Percentiles rank a stretch among this genome's conserved stretches.
Evolutionary conservation across 164 flowering plant genomes (phyloP).

Genomic region (Santalum album): DNA sequence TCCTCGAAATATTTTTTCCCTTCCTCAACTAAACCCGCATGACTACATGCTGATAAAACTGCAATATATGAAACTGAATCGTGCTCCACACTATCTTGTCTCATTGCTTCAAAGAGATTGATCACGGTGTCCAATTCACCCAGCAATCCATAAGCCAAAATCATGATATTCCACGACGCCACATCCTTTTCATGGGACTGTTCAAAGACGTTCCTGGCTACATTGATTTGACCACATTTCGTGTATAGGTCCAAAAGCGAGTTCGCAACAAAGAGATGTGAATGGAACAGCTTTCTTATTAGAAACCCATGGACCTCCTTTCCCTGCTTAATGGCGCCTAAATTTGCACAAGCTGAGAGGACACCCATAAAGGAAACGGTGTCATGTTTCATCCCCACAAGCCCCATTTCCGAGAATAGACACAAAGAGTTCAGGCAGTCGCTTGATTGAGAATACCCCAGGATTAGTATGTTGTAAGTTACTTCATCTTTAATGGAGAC

Average conservation of each 20-base stretch:
- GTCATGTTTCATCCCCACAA: neutral
- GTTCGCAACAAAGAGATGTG: constrained; percentile 1
- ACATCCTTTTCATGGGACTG: neutral
- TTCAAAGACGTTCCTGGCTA: neutral
- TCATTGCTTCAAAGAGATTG: neutral
- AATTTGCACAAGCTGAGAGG: constrained; percentile 1
- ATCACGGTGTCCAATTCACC: neutral
- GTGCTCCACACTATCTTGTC: neutral
- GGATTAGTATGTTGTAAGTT: neutral
- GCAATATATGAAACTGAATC: constrained; percentile 1
- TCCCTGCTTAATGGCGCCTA: neutral
- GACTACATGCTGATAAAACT: constrained; percentile 1
- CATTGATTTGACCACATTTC: neutral
- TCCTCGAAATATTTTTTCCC: neutral
- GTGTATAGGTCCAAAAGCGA: constrained; percentile 1
- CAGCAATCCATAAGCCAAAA: neutral
- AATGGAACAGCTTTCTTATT: neutral
- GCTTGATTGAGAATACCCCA: neutral
- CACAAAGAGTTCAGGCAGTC: neutral
- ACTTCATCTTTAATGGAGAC: neutral
- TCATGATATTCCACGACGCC: neutral
- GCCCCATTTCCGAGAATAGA: neutral
- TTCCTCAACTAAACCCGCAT: neutral
- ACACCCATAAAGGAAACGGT: neutral
- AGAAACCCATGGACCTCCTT: constrained; percentile 1